Evolutionary conservation across 2,329 filamentous ascomycete species (phyloP), one percentile per base, ranked within the genome.

Genomic region (Trichoderma asperellum): DNA sequence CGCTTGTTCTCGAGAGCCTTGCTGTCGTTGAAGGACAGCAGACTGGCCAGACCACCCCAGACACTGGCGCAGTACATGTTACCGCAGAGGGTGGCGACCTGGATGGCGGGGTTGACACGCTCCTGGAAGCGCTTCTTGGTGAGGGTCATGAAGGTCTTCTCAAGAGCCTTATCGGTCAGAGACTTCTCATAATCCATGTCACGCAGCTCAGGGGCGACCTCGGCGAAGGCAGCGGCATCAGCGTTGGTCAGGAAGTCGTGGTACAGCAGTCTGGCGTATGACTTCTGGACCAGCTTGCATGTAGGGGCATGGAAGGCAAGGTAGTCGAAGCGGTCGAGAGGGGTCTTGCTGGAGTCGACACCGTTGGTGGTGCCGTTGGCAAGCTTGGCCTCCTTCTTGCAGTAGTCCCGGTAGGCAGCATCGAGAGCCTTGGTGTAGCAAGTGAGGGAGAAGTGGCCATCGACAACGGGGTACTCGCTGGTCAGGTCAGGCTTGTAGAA

Each of bases 401-500:
- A 88, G 85, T 94, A 96, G 72, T 90, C 91, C 78, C 90, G 89
- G 86, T 96, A 96, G 81, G 92, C 91, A 68, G 88, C 87, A 78
- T 95, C 92, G 32, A 95, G 89, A 62, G 92, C 92, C 83, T 92
- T 87, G 73, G 86, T 92, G 83, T 95, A 95, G 87, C 92, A 95
- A 81, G 84, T 91, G 79, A 94, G 81, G 60, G 92, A 95, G 86
- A 89, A 94, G 81, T 94, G 92, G 71, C 92, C 92, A 76, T 95
- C 92, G 70, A 95, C 92, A 77, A 92, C 90, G 73, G 92, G 92
- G 83, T 95, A 95, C 83, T 95, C 92, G 87, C 90, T 93, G 77
- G 92, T 92, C 74, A 95, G 85, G 81, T 95, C 92, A 76, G 92
- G 92, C 89, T 95, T 95, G 89, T 93, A 95, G 81, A 95, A 95